Evolutionary conservation across 2,329 filamentous ascomycete genomes (phyloP).

Genomic region (Fusarium odoratissimum): DNA sequence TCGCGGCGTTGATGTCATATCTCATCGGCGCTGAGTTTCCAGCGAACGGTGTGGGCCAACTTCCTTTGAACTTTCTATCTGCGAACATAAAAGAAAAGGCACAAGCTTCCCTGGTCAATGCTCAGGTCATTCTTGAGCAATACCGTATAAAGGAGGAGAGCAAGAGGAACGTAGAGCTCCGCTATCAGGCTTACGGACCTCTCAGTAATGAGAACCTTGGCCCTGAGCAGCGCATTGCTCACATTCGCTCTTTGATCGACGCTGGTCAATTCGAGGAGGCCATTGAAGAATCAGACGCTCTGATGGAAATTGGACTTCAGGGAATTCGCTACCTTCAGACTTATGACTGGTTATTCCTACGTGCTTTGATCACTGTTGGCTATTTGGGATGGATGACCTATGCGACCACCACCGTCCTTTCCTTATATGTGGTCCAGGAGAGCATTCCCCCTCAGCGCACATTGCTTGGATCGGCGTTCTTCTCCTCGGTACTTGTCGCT

Average conservation of each 20-base stretch:
- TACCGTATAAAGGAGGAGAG: conserved; percentile 92
- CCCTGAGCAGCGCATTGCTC: conserved; percentile 73
- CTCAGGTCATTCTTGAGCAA: conserved; percentile 91
- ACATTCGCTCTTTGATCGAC: conserved; percentile 76
- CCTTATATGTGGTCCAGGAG: conserved; percentile 85
- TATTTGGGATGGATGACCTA: conserved; percentile 98
- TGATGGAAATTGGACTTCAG: conserved; percentile 81
- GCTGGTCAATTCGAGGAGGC: conserved; percentile 76
- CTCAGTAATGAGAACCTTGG: conserved; percentile 73
- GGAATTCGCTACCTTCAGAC: conserved; percentile 95
- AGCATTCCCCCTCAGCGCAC: conserved; percentile 73
- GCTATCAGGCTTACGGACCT: conserved; percentile 79
- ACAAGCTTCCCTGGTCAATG: conserved; percentile 84
- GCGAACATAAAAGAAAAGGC: conserved; percentile 82
- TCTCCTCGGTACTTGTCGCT: conserved; percentile 79
- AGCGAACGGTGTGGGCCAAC: conserved; percentile 93
- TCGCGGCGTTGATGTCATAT: conserved; percentile 96
- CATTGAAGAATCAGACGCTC: conserved; percentile 79
- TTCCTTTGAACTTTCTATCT: conserved; percentile 85
- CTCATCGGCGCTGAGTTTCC: conserved; percentile 89
- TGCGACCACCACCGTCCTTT: conserved; percentile 87
- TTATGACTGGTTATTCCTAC: conserved; percentile 97
- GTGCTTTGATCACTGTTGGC: conserved; percentile 87
- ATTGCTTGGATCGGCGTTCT: conserved; percentile 68
- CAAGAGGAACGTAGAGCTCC: conserved; percentile 80